Evolutionary conservation across 371 early-diverging fungal species (phyloP).

Genomic region (Fennellomyces sp.): DNA sequence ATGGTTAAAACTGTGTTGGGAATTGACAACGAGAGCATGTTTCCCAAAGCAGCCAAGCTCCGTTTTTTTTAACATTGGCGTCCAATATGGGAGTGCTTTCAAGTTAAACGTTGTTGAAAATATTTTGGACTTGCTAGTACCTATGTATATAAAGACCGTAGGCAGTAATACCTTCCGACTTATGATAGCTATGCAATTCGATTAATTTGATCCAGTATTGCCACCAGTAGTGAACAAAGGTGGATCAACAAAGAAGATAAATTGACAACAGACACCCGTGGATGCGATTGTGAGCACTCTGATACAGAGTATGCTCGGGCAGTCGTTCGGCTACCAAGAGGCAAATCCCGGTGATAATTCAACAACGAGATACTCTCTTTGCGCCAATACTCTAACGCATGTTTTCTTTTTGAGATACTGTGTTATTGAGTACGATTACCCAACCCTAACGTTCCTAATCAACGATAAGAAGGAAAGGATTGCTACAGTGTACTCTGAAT

Average conservation of each 20-base stretch:
- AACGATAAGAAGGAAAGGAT: constrained; percentile 15
- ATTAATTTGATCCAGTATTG: no score
- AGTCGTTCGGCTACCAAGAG: constrained; percentile 31
- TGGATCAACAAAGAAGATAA: constrained; percentile 13
- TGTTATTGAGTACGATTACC: constrained; percentile 12
- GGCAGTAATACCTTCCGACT: no score
- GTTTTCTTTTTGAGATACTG: constrained; percentile 19
- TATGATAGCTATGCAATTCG: no score
- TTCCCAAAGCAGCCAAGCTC: no score
- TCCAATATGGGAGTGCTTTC: no score
- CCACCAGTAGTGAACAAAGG: no score
- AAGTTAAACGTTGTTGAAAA: no score
- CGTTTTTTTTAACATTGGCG: no score
- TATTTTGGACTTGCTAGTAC: no score
- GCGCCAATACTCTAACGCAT: constrained; percentile 27
- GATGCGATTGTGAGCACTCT: constrained; percentile 30
- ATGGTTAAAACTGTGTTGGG: no score
- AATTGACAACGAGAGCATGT: no score
- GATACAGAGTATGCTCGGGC: constrained; percentile 29
- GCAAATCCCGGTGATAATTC: constrained; percentile 29
- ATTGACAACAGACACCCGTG: constrained; percentile 12
- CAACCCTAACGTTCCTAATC: constrained; percentile 20
- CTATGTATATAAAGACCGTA: no score
- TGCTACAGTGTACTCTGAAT: constrained; percentile 6
- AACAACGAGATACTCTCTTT: constrained; percentile 33